Base-by-base conservation (phyloP, 805 yeast species). In the Blastobotrys terrestris region DNA sequence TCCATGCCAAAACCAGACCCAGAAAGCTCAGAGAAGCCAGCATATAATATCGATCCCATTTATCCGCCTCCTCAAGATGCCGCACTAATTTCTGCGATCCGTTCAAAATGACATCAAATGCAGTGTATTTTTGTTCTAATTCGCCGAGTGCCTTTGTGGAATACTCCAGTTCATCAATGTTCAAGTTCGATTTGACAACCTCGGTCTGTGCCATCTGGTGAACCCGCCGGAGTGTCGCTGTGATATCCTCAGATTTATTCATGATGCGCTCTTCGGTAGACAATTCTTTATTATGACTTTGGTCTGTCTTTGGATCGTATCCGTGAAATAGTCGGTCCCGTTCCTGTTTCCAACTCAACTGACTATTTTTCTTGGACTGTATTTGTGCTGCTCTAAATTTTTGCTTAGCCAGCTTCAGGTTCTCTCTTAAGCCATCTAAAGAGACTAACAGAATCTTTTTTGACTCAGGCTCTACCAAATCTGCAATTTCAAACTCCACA, bases 11-110 rank as follows among this genome's bases (percentile, higher is more conserved):
- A 8, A 67, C 73, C 2, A 60, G 52, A 1, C 63, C 70, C 46
- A 72, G 56, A 50, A 73, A 69, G n/a, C 67, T 64, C 53, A 72
- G 53, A 8, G 72, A 58, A 15, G 63, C 62, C 44, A 64, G 60
- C 75, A 72, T 72, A 41, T 59, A 55, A 3, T 65, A 55, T 2
- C 74, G 57, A 51, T 72, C 76, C 67, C 67, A 59, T 22, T 59
- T 55, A 49, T 72, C 76, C 13, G 77, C 74, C 55, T 68, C 66
- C 52, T 71, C 74, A 31, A 72, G 61, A 11, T 68, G 62, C 26
- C 61, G 53, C 18, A 72, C 69, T 44, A 73, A 64, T 42, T 61
- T 56, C 40, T 61, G 58, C 13, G 74, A 68, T 5, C 73, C 70
- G 21, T 61, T 64, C 19, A 72, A 60, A 22, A 70, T 56, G 31